Evolutionary conservation across 2,329 filamentous ascomycete species (phyloP), one percentile per base, ranked within the genome.

Genomic region (Botrytis medusae): DNA sequence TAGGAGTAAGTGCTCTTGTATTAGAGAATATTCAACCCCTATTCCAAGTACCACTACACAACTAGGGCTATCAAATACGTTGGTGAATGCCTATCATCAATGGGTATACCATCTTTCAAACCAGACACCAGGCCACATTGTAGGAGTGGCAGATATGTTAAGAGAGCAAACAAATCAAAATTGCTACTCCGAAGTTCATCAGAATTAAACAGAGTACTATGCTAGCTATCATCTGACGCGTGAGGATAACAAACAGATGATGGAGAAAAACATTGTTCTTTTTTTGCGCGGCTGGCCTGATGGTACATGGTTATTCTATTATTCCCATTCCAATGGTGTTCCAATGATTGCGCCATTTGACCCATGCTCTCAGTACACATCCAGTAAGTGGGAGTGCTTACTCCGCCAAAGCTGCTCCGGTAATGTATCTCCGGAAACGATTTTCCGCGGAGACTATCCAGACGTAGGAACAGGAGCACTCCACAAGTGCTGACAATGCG

Each of bases 351-450:
- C n/a, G n/a, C 65, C 65, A 69, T 57, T 37, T 20, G 22, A 42
- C 37, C n/a, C n/a, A 57, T 57, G 48, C n/a, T 68, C 48, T n/a
- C 37, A 68, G 22, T n/a, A 69, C n/a, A 42, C 10, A 57, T 32
- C n/a, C 37, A 51, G 34, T 32, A 42, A 44, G 65, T 54, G 65
- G 48, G 34, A 68, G 48, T 44, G 48, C 65, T 69, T 69, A 59
- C 65, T 69, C 65, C 65, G 59, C 60, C 34, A 63, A 71, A 25
- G 25, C 44, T 71, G n/a, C 46, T 32, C 69, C 59, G 59, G 59
- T 25, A 32, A 71, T 48, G 54, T n/a, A 51, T 51, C 34, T 62
- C 59, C 32, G 46, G 59, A n/a, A 64, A 65, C n/a, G 34, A 57
- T 42, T 57, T 42, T 67, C 63, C 44, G 44, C 44, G 44, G 63